Evolutionary conservation across 352 stramenopile genomes (phyloP), one percentile per base, ranked within the genome.

Genomic region (Plasmopara muralis): DNA sequence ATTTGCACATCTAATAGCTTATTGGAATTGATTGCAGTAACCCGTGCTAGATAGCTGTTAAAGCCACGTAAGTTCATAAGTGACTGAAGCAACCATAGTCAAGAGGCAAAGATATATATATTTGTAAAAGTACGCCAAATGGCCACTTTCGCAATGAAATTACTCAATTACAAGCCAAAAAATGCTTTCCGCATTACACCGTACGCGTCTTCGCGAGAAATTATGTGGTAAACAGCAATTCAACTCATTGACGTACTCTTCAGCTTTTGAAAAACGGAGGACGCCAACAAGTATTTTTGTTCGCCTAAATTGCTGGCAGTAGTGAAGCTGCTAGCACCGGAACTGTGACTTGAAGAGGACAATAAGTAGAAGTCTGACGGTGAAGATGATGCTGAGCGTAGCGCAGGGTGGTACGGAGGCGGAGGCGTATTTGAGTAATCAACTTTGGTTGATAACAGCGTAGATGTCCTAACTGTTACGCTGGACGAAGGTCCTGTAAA

Each of bases 261-360:
- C 57, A 86, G 68, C 46, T 82, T 82, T 18, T 86, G 68, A 48
- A 78, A 73, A 41, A 85, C 60, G 12, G 64, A 66, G 29, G 72
- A 75, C 39, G 69, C 66, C 39, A 79, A 50, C 12, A 70, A 84
- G 25, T 64, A 64, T 35, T 85, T 85, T 13, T 69, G 71, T 29
- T 85, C 74, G 41, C 61, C 68, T 57, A 72, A 53, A 46, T 54
- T 77, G 51, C 67, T 72, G 37, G 59, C 58, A 7, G 50, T 61
- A 9, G 48, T 61, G 30, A 58, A 67, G 45, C 62, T 70, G 30
- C 43, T 68, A 14, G 60, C 30, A 41, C 59, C 35, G 5, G 64
- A 77, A 16, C 61, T 43, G 20, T 65, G 72, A 48, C 51, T 67
- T 35, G 70, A 77, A 9, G 62, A 63, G 33, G 57, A 65, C 14